These are phyloP conservation scores for Petasospora fabianii DNA, from an alignment of 1,139 yeast genomes.

Conservation along the genomic window DNA sequence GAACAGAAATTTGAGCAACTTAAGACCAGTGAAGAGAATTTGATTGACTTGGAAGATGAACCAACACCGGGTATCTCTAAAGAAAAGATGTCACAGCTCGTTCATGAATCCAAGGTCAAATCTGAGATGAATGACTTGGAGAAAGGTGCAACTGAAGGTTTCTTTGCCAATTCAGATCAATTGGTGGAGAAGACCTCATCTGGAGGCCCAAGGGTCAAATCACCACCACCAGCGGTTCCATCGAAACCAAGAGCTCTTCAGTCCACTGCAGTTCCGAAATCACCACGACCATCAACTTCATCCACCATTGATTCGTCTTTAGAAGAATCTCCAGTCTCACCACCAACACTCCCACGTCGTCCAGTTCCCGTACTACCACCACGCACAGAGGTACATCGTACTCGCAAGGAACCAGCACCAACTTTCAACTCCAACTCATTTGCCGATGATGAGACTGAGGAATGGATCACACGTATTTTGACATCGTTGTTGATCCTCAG, in stretches of 20 bases:
- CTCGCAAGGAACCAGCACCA: slow-evolving; percentile 10
- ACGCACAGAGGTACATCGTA: slow-evolving; percentile 11
- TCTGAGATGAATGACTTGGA: slow-evolving; percentile 19
- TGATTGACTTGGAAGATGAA: slow-evolving; percentile 28
- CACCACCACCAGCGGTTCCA: slow-evolving; percentile 23
- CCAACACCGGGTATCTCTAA: slow-evolving; percentile 12
- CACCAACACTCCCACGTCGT: slow-evolving; percentile 21
- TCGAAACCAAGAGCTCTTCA: slow-evolving; percentile 17
- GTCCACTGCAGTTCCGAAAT: slow-evolving; percentile 1
- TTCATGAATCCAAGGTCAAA: slow-evolving; percentile 13
- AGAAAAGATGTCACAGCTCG: slow-evolving; percentile 15
- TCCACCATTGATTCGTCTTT: slow-evolving; percentile 5
- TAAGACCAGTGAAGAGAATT: slow-evolving; percentile 21
- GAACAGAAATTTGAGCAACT: slow-evolving; percentile 3
- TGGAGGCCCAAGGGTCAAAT: slow-evolving; percentile 6
- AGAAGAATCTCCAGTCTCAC: neutral
- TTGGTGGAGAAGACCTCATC: neutral
- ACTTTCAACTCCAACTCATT: slow-evolving; percentile 11
- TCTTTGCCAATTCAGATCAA: slow-evolving; percentile 15
- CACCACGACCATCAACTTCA: slow-evolving; percentile 2
- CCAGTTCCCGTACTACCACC: slow-evolving; percentile 23
- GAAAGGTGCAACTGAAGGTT: slow-evolving; percentile 16
- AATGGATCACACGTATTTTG: slow-evolving; percentile 25
- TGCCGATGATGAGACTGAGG: slow-evolving; percentile 22
- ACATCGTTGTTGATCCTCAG: slow-evolving; percentile 22